These are phyloP conservation scores for Wickerhamiella shivajii DNA, from an alignment of 805 yeast genomes.

Conservation along the genomic window DNA sequence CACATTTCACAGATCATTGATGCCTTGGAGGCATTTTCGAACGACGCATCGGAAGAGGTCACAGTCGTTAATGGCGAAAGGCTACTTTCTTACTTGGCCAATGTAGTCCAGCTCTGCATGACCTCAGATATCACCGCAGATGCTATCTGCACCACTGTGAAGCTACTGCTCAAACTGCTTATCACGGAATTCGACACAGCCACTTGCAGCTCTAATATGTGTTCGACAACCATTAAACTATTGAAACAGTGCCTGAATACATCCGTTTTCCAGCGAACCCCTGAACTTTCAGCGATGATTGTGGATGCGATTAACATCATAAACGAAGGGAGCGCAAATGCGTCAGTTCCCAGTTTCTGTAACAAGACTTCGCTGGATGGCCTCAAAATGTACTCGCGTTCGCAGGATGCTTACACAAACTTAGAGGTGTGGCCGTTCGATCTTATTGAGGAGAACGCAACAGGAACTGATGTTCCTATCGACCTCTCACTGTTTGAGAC, in stretches of 20 bases:
- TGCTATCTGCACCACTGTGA: slow-evolving; percentile 1
- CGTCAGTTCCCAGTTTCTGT: not conserved
- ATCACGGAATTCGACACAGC: slow-evolving; percentile 1
- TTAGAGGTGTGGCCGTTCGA: slow-evolving; percentile 37
- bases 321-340: not conserved
- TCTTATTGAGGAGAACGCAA: slow-evolving; percentile 42
- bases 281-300: slow-evolving; percentile 4
- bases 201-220: not conserved
- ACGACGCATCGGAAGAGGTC: not conserved
- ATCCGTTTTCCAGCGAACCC: no score
- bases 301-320: slow-evolving; percentile 5
- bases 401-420: slow-evolving; percentile 21
- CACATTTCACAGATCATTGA: slow-evolving; percentile 2
- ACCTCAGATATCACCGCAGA: not conserved
- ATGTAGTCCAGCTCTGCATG: slow-evolving; percentile 2
- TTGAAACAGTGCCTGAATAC: no score
- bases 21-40: not conserved
- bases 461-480: slow-evolving; percentile 37
- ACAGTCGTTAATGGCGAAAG: not conserved
- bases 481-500: slow-evolving; percentile 41
- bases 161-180: slow-evolving; percentile 5
- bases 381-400: slow-evolving; percentile 16
- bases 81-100: slow-evolving; percentile 3
- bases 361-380: slow-evolving; percentile 11
- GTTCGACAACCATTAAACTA: no score